A percentile compares a stretch with the other conserved stretches of the same genome.
Conservation (phyloP, 2,329 filamentous ascomycete genomes). For the Xylariaceae sp. region DNA sequence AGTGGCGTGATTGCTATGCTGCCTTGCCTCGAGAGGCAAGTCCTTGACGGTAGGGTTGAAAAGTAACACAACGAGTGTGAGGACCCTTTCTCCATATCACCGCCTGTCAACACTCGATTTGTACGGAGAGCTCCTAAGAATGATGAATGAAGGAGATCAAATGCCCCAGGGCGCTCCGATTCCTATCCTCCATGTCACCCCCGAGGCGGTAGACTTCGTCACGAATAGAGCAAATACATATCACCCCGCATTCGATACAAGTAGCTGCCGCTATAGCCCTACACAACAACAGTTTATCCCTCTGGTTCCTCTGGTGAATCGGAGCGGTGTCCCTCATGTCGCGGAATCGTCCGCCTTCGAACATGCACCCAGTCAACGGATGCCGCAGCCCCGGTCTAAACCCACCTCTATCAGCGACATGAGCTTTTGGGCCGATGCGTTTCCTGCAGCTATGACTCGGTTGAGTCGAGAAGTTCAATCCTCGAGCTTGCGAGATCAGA, state of each 20-base stretch:
- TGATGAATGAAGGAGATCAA: background rate
- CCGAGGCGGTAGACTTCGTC: conserved; percentile 9
- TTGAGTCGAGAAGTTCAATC: conserved; percentile 1
- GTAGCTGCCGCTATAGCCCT: conserved; percentile 6
- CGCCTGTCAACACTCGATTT: too few relatives aligned
- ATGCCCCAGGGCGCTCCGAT: background rate
- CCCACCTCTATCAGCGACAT: conserved; percentile 4
- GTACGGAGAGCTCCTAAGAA: too few relatives aligned
- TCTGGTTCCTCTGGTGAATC: background rate
- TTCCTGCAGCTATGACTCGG: conserved; percentile 4
- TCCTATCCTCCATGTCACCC: conserved; percentile 2
- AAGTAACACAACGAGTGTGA: too few relatives aligned
- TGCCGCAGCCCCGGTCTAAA: conserved; percentile 1
- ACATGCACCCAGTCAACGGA: background rate
- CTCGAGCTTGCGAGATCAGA: background rate
- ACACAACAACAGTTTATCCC: conserved; percentile 4
- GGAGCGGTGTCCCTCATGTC: background rate
- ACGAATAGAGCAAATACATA: conserved; percentile 5
- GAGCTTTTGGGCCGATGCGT: conserved; percentile 7
- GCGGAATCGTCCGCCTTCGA: background rate
- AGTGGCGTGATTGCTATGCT: too few relatives aligned
- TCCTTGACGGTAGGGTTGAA: too few relatives aligned
- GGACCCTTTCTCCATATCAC: too few relatives aligned
- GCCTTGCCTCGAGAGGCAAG: too few relatives aligned
- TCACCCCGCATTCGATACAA: conserved; percentile 6